phyloP scores from a whole-genome alignment of 2,329 filamentous ascomycete species.

The Penicillium sp. region DNA sequence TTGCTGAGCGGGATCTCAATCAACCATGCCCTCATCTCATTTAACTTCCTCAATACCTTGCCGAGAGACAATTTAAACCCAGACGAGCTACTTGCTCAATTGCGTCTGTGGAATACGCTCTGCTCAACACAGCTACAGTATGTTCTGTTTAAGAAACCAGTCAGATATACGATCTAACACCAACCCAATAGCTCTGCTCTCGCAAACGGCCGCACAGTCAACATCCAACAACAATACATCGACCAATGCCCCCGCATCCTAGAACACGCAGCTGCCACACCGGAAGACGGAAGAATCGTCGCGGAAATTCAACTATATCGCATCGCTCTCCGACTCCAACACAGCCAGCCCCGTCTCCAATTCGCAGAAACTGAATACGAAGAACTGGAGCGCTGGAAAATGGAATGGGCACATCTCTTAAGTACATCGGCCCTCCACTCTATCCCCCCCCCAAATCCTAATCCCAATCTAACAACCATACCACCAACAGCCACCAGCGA shows the following conservation, averaged over 20 bases:
- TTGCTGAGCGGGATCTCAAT: slow-evolving; percentile 39
- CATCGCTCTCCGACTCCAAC: slow-evolving; percentile 31
- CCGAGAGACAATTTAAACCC: slow-evolving; percentile 26
- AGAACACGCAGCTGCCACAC: slow-evolving; percentile 31
- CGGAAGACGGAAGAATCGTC: slow-evolving; percentile 33
- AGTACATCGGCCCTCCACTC: slow-evolving; percentile 18
- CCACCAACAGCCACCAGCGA: slow-evolving; percentile 26
- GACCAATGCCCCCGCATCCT: slow-evolving; percentile 34
- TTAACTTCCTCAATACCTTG: slow-evolving; percentile 19
- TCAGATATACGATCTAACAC: slow-evolving; percentile 10
- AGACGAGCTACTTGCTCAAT: slow-evolving; percentile 32
- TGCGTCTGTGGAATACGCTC: slow-evolving; percentile 38
- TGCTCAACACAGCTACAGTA: slow-evolving; percentile 38
- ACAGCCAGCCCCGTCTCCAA: slow-evolving; percentile 27
- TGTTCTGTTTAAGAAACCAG: slow-evolving; percentile 2
- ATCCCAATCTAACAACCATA: not conserved
- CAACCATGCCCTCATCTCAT: slow-evolving; percentile 33
- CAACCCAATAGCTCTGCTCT: slow-evolving; percentile 27
- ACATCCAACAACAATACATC: slow-evolving; percentile 31
- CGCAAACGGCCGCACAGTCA: slow-evolving; percentile 34
- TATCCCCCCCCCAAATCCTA: not conserved
- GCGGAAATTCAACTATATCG: slow-evolving; percentile 37
- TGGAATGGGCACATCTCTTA: slow-evolving; percentile 36
- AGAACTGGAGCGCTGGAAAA: slow-evolving; percentile 37
- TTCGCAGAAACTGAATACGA: slow-evolving; percentile 32